phyloP scores from a whole-genome alignment of 169 alveolate species.

The Miamiensis avidus region DNA sequence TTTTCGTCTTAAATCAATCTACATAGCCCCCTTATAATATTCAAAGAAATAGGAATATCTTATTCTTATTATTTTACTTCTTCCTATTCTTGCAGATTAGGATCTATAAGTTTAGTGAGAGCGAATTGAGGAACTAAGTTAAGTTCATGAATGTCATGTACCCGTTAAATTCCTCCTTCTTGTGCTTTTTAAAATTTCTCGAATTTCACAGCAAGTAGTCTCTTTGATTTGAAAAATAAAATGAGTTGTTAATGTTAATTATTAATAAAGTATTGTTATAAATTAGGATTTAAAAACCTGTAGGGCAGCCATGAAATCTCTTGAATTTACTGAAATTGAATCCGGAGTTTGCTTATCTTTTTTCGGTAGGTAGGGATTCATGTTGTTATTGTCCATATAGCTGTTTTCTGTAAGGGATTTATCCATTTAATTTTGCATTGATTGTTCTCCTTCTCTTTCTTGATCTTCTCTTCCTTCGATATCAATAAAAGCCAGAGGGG shows the following conservation, averaged over 20 bases:
- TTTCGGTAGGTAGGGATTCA: too few relatives aligned
- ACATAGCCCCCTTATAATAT: slow-evolving; percentile 9
- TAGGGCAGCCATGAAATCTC: slow-evolving; percentile 33
- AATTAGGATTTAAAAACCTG: too few relatives aligned
- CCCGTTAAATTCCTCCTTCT: neutral
- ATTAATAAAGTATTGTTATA: too few relatives aligned
- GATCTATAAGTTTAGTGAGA: slow-evolving; percentile 19
- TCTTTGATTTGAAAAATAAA: neutral
- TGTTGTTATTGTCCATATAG: too few relatives aligned
- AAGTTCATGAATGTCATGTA: neutral
- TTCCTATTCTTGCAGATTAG: neutral
- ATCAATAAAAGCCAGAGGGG: slow-evolving; percentile 22
- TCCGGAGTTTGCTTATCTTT: neutral
- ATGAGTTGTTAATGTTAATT: neutral
- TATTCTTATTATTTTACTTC: neutral
- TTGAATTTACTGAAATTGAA: slow-evolving; percentile 7
- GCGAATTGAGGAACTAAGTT: slow-evolving; percentile 6
- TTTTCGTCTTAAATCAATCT: slow-evolving; percentile 7
- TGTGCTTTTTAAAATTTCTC: slow-evolving; percentile 8
- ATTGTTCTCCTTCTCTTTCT: too few relatives aligned
- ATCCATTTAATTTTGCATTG: too few relatives aligned
- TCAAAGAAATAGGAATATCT: neutral
- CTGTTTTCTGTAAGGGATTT: too few relatives aligned
- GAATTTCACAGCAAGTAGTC: slow-evolving; percentile 10
- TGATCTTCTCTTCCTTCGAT: neutral